Percentiles rank a stretch among this genome's conserved stretches.
phyloP scores from a whole-genome alignment of 2,329 filamentous ascomycete genomes.

The Aspergillus ochraceoroseus region DNA sequence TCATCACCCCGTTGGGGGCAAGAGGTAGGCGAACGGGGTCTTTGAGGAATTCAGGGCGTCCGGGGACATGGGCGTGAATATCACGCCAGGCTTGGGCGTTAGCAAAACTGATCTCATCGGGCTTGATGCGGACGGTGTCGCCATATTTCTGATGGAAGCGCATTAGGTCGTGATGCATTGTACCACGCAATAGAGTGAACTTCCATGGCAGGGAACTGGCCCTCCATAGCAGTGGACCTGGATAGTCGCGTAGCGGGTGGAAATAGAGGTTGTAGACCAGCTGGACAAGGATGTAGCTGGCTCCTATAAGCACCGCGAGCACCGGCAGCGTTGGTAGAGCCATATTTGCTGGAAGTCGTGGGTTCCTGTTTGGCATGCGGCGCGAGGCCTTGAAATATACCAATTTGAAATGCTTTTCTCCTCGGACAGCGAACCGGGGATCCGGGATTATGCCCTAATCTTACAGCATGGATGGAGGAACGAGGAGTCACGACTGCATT shows the following conservation, averaged over 20 bases:
- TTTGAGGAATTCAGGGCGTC: conserved; percentile 1
- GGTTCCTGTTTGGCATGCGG: no score
- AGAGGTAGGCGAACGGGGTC: not conserved
- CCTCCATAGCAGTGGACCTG: not conserved
- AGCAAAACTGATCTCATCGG: conserved; percentile 34
- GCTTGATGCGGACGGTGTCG: conserved; percentile 31
- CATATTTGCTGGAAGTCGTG: no score
- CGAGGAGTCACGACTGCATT: no score
- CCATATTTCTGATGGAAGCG: conserved; percentile 29
- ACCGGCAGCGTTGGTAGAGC: not conserved
- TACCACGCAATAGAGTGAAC: not conserved
- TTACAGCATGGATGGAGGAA: no score
- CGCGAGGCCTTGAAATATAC: no score
- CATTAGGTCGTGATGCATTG: not conserved
- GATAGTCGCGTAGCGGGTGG: not conserved
- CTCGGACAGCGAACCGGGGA: no score
- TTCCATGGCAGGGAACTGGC: not conserved
- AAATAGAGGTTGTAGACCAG: conserved; percentile 5
- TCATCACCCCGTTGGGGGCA: not conserved
- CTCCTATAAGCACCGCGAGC: not conserved
- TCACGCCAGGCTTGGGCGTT: conserved; percentile 32
- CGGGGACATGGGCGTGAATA: conserved; percentile 20
- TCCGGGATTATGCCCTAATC: no score
- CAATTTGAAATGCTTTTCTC: no score
- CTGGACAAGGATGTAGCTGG: not conserved